Conservation (phyloP, 140 eudicot species). For the Ambrosia hybrid region DNA sequence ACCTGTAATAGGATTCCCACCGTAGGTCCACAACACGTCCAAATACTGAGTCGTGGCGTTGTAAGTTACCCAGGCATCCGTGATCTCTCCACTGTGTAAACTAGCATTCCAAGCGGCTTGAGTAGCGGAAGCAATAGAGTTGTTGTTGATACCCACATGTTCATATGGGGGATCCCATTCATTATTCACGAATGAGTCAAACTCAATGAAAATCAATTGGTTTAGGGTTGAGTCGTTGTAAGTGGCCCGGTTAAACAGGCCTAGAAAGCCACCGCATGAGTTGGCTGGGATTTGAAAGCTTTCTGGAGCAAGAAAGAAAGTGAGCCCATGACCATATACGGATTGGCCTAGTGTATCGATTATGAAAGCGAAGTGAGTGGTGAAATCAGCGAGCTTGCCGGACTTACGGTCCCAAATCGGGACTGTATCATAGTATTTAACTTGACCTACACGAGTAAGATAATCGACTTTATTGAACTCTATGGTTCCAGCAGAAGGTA, state of each 20-base stretch:
- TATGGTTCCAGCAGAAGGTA: conserved; percentile 34
- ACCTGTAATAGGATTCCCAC: conserved; percentile 10
- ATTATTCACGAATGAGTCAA: conserved; percentile 40
- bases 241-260: conserved; percentile 45
- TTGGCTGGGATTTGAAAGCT: conserved; percentile 46
- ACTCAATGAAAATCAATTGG: conserved; percentile 49
- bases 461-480: conserved; percentile 22
- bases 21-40: conserved; percentile 28
- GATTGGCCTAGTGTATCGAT: conserved; percentile 33
- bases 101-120: conserved; percentile 42
- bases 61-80: conserved; percentile 43
- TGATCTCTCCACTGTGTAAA: conserved; percentile 32
- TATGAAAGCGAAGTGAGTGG: conserved; percentile 45
- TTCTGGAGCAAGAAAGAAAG: conserved; percentile 23
- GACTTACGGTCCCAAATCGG: conserved; percentile 52
- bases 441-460: conserved; percentile 43
- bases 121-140: conserved; percentile 33
- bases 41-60: conserved; percentile 37
- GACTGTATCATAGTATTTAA: conserved; percentile 35
- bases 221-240: conserved; percentile 26
- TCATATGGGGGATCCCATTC: conserved; percentile 51
- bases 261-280: conserved; percentile 55
- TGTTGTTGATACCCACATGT: conserved; percentile 53
- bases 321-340: conserved; percentile 47
- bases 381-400: conserved; percentile 42